These are phyloP conservation scores for Dittrichia graveolens DNA, from an alignment of 129 eudicot species.

Conservation along the genomic window DNA sequence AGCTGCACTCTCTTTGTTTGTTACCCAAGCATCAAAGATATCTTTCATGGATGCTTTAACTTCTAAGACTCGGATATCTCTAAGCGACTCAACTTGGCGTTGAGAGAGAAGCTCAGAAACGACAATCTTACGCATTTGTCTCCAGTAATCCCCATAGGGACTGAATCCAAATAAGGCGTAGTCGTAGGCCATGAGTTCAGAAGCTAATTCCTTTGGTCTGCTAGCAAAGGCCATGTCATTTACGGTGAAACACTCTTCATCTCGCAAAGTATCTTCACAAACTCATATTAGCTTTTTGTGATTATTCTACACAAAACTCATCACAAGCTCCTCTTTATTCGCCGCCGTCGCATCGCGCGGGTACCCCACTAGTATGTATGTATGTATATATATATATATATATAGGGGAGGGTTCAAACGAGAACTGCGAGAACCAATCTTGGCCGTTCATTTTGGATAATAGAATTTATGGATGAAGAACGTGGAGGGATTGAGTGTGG, in stretches of 20 bases:
- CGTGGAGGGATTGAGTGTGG: too few species aligned
- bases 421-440: too few species aligned
- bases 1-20: not conserved
- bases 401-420: too few species aligned
- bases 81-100: conserved; percentile 16
- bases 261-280: too few species aligned
- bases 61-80: conserved; percentile 26
- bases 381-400: too few species aligned
- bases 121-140: conserved; percentile 27
- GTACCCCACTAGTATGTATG: too few species aligned
- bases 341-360: too few species aligned
- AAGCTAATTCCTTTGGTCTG: conserved; percentile 21
- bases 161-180: conserved; percentile 22
- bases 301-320: too few species aligned
- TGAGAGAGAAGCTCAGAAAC: conserved; percentile 23
- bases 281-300: too few species aligned
- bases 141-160: conserved; percentile 42
- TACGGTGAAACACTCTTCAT: conserved; percentile 22
- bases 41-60: conserved; percentile 21
- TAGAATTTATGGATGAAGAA: too few species aligned
- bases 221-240: conserved; percentile 30
- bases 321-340: too few species aligned
- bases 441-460: too few species aligned
- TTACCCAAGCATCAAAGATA: conserved; percentile 16
- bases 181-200: conserved; percentile 36